These are phyloP conservation scores for Ophiostoma tasmaniense DNA, from an alignment of 2,329 filamentous ascomycete genomes.

Conservation along the genomic window DNA sequence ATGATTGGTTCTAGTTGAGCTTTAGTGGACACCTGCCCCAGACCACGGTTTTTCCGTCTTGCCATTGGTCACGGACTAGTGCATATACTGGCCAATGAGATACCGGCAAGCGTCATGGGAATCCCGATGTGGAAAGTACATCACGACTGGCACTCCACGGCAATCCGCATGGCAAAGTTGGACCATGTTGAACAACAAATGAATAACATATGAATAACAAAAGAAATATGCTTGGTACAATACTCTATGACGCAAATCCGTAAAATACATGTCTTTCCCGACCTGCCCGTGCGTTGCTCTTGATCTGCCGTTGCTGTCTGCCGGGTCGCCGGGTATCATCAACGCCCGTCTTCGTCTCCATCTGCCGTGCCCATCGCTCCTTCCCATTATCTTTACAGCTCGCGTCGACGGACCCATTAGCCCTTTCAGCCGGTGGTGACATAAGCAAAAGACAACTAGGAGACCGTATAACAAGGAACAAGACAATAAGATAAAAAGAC, in stretches of 20 bases:
- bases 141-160: neutral
- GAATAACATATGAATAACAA: neutral
- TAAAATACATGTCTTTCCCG: slow-evolving; percentile 10
- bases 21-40: slow-evolving; percentile 10
- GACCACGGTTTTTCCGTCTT: slow-evolving; percentile 6
- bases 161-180: neutral
- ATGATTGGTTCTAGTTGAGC: slow-evolving; percentile 16
- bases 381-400: slow-evolving; percentile 10
- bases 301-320: neutral
- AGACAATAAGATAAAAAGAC: neutral
- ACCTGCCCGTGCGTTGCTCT: neutral
- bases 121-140: neutral
- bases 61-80: neutral
- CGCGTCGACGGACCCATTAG: neutral
- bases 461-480: neutral
- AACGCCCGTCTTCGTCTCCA: neutral
- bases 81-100: slow-evolving; percentile 25
- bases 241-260: slow-evolving; percentile 2
- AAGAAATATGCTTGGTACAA: slow-evolving; percentile 11
- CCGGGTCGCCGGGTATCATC: neutral
- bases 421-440: neutral
- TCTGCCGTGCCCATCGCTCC: neutral
- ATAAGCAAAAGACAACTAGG: neutral
- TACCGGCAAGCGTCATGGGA: neutral
- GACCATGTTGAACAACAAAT: neutral